phyloP scores from a whole-genome alignment of 2,329 filamentous ascomycete species.

The Hysterium pulicare region DNA sequence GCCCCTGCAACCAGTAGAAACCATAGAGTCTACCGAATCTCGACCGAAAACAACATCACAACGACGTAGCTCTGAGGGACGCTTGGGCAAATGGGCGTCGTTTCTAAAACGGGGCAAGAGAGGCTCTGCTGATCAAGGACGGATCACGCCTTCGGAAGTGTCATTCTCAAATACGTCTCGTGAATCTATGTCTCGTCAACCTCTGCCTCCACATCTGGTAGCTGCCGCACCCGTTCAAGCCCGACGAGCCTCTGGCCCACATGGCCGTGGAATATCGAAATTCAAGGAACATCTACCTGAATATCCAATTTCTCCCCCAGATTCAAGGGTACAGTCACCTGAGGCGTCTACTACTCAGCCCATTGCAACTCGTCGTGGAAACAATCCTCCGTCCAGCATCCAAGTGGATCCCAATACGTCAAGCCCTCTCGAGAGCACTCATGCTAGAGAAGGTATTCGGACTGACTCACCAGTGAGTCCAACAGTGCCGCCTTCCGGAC shows the following conservation, averaged over 20 bases:
- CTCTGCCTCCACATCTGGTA: constrained; percentile 49
- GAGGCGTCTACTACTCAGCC: constrained; percentile 50
- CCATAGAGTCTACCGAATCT: constrained; percentile 25
- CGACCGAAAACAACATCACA: constrained; percentile 16
- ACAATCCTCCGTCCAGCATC: constrained; percentile 34
- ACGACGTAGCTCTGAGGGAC: constrained; percentile 34
- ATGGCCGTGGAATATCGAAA: constrained; percentile 80
- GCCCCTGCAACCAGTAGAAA: constrained; percentile 30
- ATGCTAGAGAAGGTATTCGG: constrained; percentile 18
- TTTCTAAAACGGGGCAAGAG: constrained; percentile 67
- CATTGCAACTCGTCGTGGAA: constrained; percentile 40
- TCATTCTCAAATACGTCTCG: constrained; percentile 83
- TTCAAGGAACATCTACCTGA: constrained; percentile 92
- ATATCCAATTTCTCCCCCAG: constrained; percentile 77
- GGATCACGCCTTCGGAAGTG: constrained; percentile 61
- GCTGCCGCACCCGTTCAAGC: constrained; percentile 37
- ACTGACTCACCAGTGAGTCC: constrained; percentile 44
- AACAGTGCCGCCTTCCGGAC: constrained; percentile 23
- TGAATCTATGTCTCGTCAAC: constrained; percentile 70
- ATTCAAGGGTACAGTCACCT: constrained; percentile 75
- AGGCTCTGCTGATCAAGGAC: constrained; percentile 47
- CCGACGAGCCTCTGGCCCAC: constrained; percentile 53
- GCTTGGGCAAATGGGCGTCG: constrained; percentile 41
- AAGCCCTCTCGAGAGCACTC: not conserved
- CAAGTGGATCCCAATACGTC: constrained; percentile 13